Evolutionary conservation across 768 basidiomycete genomes (phyloP).

Genomic region (Boletus sp.): DNA sequence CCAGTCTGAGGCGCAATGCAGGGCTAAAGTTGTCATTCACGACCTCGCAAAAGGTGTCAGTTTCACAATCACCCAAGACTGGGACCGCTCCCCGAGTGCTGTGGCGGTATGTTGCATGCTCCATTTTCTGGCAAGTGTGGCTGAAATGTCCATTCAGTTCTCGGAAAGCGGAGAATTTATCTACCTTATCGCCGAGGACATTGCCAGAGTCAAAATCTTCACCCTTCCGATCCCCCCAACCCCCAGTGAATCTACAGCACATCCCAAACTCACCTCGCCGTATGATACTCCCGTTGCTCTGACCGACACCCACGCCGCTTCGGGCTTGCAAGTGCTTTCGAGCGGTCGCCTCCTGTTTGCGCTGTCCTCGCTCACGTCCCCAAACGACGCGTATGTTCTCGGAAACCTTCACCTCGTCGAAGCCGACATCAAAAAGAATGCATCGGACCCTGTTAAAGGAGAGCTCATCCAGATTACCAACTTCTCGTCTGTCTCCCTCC

Average conservation of each 20-base stretch:
- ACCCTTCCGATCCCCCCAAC: constrained; percentile 64
- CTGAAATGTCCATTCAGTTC: constrained; percentile 48
- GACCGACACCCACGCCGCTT: constrained; percentile 55
- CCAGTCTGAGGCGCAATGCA: constrained; percentile 24
- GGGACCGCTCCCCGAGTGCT: constrained; percentile 73
- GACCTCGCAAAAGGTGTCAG: constrained; percentile 67
- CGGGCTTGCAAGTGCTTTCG: constrained; percentile 60
- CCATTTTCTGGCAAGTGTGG: not conserved
- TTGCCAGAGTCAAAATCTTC: constrained; percentile 75
- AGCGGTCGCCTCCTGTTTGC: constrained; percentile 67
- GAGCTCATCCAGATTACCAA: constrained; percentile 59
- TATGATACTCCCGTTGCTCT: constrained; percentile 57
- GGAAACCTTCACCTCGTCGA: constrained; percentile 46
- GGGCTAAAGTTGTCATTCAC: constrained; percentile 76
- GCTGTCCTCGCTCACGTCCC: constrained; percentile 69
- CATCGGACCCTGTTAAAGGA: constrained; percentile 24
- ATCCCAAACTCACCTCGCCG: constrained; percentile 41
- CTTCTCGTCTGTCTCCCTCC: constrained; percentile 57
- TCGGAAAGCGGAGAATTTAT: constrained; percentile 65
- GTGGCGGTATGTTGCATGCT: constrained; percentile 10
- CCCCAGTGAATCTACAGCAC: constrained; percentile 50
- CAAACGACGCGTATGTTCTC: constrained; percentile 77
- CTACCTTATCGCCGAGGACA: constrained; percentile 75
- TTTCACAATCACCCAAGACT: constrained; percentile 73
- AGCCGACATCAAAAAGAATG: constrained; percentile 36